These are phyloP conservation scores for Kwoniella europaea DNA, from an alignment of 768 basidiomycete species.

Conservation along the genomic window DNA sequence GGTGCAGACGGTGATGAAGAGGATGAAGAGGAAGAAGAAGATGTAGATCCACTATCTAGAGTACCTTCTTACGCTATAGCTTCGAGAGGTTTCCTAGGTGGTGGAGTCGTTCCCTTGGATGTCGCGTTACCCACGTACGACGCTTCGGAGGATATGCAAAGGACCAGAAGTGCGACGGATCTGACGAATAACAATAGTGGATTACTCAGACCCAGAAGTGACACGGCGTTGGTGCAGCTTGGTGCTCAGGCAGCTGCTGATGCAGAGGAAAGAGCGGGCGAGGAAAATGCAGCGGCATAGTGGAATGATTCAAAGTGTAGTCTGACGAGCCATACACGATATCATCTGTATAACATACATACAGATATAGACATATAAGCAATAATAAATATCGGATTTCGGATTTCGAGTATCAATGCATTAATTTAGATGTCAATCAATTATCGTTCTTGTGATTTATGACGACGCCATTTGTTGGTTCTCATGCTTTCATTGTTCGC, in stretches of 20 bases:
- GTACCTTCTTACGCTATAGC: constrained; percentile 86
- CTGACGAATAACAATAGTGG: constrained; percentile 12
- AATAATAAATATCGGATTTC: too few species aligned
- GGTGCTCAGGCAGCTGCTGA: constrained; percentile 36
- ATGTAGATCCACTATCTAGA: constrained; percentile 65
- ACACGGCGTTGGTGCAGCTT: constrained; percentile 46
- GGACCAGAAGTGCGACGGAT: constrained; percentile 27
- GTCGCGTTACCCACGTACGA: constrained; percentile 85
- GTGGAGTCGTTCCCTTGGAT: constrained; percentile 83
- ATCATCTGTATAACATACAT: too few species aligned
- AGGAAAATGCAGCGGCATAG: constrained; percentile 8
- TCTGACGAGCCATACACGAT: too few species aligned
- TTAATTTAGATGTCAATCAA: too few species aligned
- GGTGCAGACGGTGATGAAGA: neutral
- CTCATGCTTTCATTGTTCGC: too few species aligned
- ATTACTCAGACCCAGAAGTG: constrained; percentile 38
- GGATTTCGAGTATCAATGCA: too few species aligned
- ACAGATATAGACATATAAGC: too few species aligned
- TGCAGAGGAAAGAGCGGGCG: constrained; percentile 36
- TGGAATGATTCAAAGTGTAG: too few species aligned
- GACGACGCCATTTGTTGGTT: too few species aligned
- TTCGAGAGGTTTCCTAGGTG: constrained; percentile 82
- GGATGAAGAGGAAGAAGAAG: constrained; percentile 28
- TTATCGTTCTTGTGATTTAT: too few species aligned
- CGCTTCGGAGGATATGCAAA: constrained; percentile 63